Evolutionary conservation across 768 basidiomycete genomes (phyloP).

Genomic region (Leccinum uliginosum): DNA sequence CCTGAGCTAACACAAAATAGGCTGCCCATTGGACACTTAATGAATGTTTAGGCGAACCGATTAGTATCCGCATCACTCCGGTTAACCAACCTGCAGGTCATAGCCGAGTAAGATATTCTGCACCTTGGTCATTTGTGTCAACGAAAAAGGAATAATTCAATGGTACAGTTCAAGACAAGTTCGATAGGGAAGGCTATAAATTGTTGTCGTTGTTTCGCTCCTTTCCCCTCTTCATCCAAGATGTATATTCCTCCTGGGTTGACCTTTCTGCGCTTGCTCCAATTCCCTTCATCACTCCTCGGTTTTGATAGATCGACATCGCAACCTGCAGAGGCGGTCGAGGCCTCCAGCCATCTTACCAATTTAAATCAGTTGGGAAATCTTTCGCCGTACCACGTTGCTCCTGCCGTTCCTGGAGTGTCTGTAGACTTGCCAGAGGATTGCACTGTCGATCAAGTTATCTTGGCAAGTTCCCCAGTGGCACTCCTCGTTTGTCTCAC

Average conservation of each 20-base stretch:
- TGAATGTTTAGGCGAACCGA: too few relatives aligned
- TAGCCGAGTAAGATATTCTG: too few relatives aligned
- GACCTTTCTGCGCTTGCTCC: slow-evolving; percentile 12
- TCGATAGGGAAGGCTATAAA: not conserved
- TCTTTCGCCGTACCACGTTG: slow-evolving; percentile 36
- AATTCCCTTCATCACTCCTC: slow-evolving; percentile 6
- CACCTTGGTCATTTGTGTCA: too few relatives aligned
- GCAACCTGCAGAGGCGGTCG: not conserved
- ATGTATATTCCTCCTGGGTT: slow-evolving; percentile 18
- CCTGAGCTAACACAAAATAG: too few relatives aligned
- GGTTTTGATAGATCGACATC: not conserved
- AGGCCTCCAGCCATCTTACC: not conserved
- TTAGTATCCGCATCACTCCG: too few relatives aligned
- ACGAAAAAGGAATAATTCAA: too few relatives aligned
- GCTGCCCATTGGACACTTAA: too few relatives aligned
- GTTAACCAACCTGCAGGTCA: too few relatives aligned
- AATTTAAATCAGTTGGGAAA: slow-evolving; percentile 28
- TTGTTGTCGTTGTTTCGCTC: not conserved
- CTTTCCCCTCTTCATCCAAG: not conserved
- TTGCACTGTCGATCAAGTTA: slow-evolving; percentile 38
- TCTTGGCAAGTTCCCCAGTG: slow-evolving; percentile 28
- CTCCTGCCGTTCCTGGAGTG: slow-evolving; percentile 26
- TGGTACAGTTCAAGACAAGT: not conserved
- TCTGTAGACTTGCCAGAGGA: slow-evolving; percentile 32
- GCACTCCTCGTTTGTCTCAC: not conserved